These are phyloP conservation scores for Pythium sp. DNA, from an alignment of 352 stramenopile genomes.

Conservation along the genomic window DNA sequence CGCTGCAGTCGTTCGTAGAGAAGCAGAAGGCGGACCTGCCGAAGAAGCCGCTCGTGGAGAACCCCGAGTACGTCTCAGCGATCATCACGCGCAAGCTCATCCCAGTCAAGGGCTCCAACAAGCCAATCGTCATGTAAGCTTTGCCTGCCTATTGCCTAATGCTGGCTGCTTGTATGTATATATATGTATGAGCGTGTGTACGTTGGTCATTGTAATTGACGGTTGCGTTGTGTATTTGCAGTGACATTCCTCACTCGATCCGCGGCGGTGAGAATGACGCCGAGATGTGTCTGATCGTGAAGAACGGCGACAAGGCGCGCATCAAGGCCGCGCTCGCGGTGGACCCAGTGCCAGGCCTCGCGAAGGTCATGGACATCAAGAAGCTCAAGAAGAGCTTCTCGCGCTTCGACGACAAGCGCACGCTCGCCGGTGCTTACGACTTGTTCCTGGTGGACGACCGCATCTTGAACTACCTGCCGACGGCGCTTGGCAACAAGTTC, in stretches of 20 bases:
- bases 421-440: constrained; percentile 68
- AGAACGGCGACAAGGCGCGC: constrained; percentile 81
- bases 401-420: constrained; percentile 72
- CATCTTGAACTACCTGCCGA: constrained; percentile 72
- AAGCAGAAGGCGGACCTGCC: constrained; percentile 43
- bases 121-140: constrained; percentile 68
- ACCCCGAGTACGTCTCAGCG: constrained; percentile 55
- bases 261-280: constrained; percentile 41
- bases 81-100: constrained; percentile 76
- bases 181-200: background rate
- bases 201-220: background rate
- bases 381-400: constrained; percentile 82
- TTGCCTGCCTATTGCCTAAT: background rate
- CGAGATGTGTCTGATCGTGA: constrained; percentile 81
- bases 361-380: constrained; percentile 80
- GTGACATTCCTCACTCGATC: constrained; percentile 57
- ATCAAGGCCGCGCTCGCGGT: constrained; percentile 68
- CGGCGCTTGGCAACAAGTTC: constrained; percentile 64
- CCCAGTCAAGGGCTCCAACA: constrained; percentile 63
- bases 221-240: constrained; percentile 20
- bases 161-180: background rate
- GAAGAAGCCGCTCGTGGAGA: constrained; percentile 64
- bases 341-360: constrained; percentile 53
- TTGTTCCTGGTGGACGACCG: constrained; percentile 79
- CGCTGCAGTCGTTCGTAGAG: constrained; percentile 55